A percentile compares a stretch with the other conserved stretches of the same genome.
These are phyloP conservation scores for Glarea lozoyensis DNA, from an alignment of 495 filamentous ascomycete genomes.

Conservation along the genomic window DNA sequence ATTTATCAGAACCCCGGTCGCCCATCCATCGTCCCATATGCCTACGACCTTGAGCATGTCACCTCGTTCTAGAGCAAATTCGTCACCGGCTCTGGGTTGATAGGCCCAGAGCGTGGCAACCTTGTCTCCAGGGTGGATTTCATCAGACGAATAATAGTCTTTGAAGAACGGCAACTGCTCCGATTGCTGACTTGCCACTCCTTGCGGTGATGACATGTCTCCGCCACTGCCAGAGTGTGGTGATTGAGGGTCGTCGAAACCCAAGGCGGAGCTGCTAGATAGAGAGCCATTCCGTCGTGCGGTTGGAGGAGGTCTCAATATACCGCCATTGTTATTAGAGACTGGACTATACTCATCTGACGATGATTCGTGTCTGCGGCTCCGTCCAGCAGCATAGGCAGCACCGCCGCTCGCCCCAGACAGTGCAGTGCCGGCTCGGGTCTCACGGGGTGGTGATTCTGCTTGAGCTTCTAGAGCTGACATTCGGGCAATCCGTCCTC, in stretches of 20 bases:
- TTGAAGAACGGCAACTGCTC: slow-evolving; percentile 95
- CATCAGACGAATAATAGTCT: slow-evolving; percentile 96
- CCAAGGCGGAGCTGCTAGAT: slow-evolving; percentile 75
- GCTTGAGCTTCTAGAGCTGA: slow-evolving; percentile 75
- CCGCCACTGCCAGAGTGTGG: slow-evolving; percentile 63
- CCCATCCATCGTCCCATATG: slow-evolving; percentile 99
- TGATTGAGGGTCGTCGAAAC: slow-evolving; percentile 62
- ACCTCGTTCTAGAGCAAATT: slow-evolving; percentile 88
- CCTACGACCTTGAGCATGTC: slow-evolving; percentile 99
- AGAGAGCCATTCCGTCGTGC: slow-evolving; percentile 75
- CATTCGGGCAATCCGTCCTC: slow-evolving; percentile 90
- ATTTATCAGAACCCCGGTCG: slow-evolving; percentile 76
- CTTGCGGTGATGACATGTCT: slow-evolving; percentile 75
- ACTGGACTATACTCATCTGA: slow-evolving; percentile 78
- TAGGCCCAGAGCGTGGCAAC: slow-evolving; percentile 96
- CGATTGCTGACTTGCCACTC: slow-evolving; percentile 77
- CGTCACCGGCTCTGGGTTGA: slow-evolving; percentile 83
- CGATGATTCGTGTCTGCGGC: slow-evolving; percentile 60
- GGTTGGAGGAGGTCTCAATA: slow-evolving; percentile 52
- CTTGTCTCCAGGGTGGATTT: slow-evolving; percentile 84
- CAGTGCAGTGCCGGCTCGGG: slow-evolving; percentile 25
- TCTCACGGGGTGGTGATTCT: slow-evolving; percentile 43
- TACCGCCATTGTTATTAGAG: slow-evolving; percentile 50
- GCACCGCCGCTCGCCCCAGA: slow-evolving; percentile 30
- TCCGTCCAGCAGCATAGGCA: slow-evolving; percentile 29